These are phyloP conservation scores for Clonostachys chloroleuca DNA, from an alignment of 2,329 filamentous ascomycete genomes.

Conservation along the genomic window DNA sequence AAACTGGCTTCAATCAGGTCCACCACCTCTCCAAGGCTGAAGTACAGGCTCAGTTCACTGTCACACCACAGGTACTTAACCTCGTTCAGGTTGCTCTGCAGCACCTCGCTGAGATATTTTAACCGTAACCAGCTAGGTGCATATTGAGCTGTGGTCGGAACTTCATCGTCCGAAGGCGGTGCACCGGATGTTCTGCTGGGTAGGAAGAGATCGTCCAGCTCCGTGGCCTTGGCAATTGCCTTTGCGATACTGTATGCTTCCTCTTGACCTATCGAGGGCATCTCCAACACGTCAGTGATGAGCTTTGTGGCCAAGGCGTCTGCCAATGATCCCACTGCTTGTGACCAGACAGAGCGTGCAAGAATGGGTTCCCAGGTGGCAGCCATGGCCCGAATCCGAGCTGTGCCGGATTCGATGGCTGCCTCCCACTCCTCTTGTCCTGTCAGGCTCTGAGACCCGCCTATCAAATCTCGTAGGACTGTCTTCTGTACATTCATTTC, in stretches of 20 bases:
- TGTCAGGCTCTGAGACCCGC: slow-evolving; percentile 55
- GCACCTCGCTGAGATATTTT: slow-evolving; percentile 59
- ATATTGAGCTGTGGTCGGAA: slow-evolving; percentile 56
- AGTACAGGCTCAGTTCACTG: slow-evolving; percentile 61
- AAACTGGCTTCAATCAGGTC: slow-evolving; percentile 61
- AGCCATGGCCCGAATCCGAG: slow-evolving; percentile 48
- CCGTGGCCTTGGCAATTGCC: slow-evolving; percentile 51
- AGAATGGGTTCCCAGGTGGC: slow-evolving; percentile 54
- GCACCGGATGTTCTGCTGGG: slow-evolving; percentile 29
- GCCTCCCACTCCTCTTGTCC: slow-evolving; percentile 50
- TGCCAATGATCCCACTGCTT: slow-evolving; percentile 55
- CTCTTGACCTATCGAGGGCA: slow-evolving; percentile 57
- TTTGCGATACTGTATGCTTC: slow-evolving; percentile 59
- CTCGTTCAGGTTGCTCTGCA: slow-evolving; percentile 63
- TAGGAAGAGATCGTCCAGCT: slow-evolving; percentile 56
- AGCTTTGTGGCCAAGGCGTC: slow-evolving; percentile 57
- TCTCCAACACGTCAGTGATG: slow-evolving; percentile 57
- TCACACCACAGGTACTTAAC: slow-evolving; percentile 61
- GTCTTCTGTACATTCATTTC: slow-evolving; percentile 59
- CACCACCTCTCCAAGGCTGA: slow-evolving; percentile 54
- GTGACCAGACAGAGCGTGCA: slow-evolving; percentile 56
- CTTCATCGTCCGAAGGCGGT: slow-evolving; percentile 17
- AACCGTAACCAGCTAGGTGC: slow-evolving; percentile 58
- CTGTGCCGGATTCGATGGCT: slow-evolving; percentile 47
- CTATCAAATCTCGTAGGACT: slow-evolving; percentile 56